Evolutionary conservation across 306 rosid genomes (phyloP).

Genomic region (Spatholobus suberectus): DNA sequence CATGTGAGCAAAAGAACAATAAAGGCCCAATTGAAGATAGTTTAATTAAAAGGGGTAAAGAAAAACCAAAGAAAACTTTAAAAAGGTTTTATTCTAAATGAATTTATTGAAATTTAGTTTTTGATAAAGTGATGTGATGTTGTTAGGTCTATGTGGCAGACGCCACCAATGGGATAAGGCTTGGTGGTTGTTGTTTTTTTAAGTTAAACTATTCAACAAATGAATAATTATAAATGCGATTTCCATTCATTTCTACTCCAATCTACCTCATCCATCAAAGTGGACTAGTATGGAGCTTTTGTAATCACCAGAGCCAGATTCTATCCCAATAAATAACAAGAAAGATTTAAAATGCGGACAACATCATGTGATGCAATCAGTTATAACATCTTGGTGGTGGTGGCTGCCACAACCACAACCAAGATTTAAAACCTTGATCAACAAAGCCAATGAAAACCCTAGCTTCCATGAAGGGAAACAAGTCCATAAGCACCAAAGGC

Average conservation of each 20-base stretch:
- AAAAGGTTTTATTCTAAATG: constrained; percentile 11
- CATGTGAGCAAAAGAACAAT: constrained; percentile 8
- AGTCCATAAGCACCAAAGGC: constrained; percentile 26
- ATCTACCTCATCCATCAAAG: constrained; percentile 25
- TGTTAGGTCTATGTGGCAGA: background rate
- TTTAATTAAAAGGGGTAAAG: constrained; percentile 18
- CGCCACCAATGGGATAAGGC: background rate
- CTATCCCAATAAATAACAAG: background rate
- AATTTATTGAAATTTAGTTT: background rate
- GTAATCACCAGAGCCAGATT: constrained; percentile 18
- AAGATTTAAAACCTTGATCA: background rate
- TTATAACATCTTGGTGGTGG: background rate
- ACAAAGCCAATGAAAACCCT: constrained; percentile 23
- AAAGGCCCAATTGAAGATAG: background rate
- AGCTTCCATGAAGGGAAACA: constrained; percentile 15
- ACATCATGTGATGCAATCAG: background rate
- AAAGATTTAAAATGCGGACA: background rate
- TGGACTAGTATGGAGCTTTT: constrained; percentile 13
- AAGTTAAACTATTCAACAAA: constrained; percentile 27
- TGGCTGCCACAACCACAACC: background rate
- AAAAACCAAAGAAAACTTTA: background rate
- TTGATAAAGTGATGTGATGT: background rate
- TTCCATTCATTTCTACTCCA: constrained; percentile 32
- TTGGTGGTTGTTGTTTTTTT: background rate
- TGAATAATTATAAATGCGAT: constrained; percentile 5